Evolutionary conservation across 2,329 filamentous ascomycete species (phyloP), one percentile per base, ranked within the genome.

Genomic region (Didymosphaeria variabile): DNA sequence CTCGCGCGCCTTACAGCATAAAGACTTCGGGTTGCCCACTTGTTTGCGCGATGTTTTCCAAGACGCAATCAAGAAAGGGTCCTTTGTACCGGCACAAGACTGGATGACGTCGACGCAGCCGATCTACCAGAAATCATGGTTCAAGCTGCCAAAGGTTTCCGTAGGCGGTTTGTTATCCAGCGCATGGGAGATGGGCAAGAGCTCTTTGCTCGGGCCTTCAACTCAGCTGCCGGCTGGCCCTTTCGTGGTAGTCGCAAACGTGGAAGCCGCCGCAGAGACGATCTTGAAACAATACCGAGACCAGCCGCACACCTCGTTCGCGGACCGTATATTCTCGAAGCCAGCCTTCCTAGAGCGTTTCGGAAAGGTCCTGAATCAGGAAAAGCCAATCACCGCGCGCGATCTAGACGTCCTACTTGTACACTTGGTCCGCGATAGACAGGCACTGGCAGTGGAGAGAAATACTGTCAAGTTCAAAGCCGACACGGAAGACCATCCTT

Each of bases 1-100:
- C 1, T 81, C 91, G 23, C 85, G 87, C 26, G 87, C 88, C 38
- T 82, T 99, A 56, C 90, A 94, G 67, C 91, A 85, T 52, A 88
- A 88, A 47, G 89, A 94, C 69, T 94, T 88, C 78, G 95, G 95
- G 1, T 86, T 89, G 49, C 95, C 95, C 1, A 84, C 94, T 10
- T 92, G 91, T 3, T 82, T 99, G 0, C 91, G 91, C 1, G 87
- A 89, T 3, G 95, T 94, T 5, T 82, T 98, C 52, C 81, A 86
- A 59, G 94, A 98, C 70, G 91, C 91, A 0, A 80, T 95, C 1
- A 82, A 85, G 55, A 87, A 84, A 46, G 88, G 85, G 50, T 88
- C 90, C 47, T 86, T 97, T 77, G 82, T 97, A 13, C 87, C 90
- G 0, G 72, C 94, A 12, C 80, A 86, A 15, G 85, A 90, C 10